Conservation (phyloP, 108 stramenopile genomes). For the Chaetoceros tenuissimus region DNA sequence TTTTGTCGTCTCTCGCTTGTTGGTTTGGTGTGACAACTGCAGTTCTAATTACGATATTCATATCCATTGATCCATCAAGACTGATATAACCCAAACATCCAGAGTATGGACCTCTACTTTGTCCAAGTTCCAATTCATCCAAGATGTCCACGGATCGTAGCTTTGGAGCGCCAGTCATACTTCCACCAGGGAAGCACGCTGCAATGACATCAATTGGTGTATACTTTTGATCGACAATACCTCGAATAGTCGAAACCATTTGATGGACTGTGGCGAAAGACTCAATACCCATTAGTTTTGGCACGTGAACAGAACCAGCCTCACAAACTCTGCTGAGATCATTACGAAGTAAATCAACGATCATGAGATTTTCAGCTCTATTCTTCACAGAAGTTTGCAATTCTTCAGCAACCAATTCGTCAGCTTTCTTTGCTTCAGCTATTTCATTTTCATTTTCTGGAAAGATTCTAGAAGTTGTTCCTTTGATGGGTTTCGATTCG, state of each 20-base stretch:
- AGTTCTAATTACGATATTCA: constrained; percentile 94
- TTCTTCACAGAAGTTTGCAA: constrained; percentile 66
- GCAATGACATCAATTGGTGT: constrained; percentile 73
- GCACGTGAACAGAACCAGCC: constrained; percentile 83
- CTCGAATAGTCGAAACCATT: constrained; percentile 87
- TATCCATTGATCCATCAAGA: constrained; percentile 73
- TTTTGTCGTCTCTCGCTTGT: constrained; percentile 5
- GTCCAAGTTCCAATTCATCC: constrained; percentile 65
- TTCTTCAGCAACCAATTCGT: constrained; percentile 32
- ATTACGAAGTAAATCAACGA: constrained; percentile 93
- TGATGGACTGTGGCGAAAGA: constrained; percentile 96
- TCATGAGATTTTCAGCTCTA: constrained; percentile 96
- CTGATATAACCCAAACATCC: constrained; percentile 89
- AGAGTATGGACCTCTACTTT: constrained; percentile 83
- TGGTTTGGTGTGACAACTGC: constrained; percentile 66
- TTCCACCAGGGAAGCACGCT: constrained; percentile 94
- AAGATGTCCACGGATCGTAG: constrained; percentile 88
- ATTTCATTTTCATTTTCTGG: constrained; percentile 25
- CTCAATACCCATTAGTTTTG: constrained; percentile 91
- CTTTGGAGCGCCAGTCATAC: constrained; percentile 99
- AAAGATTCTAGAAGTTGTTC: constrained; percentile 64
- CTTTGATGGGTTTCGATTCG: constrained; percentile 97
- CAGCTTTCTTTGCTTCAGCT: constrained; percentile 26
- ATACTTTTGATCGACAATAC: constrained; percentile 31
- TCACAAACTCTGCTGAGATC: constrained; percentile 89